Conservation (phyloP, 1,284 basidiomycete genomes). For the Rugosomyces carneus region DNA sequence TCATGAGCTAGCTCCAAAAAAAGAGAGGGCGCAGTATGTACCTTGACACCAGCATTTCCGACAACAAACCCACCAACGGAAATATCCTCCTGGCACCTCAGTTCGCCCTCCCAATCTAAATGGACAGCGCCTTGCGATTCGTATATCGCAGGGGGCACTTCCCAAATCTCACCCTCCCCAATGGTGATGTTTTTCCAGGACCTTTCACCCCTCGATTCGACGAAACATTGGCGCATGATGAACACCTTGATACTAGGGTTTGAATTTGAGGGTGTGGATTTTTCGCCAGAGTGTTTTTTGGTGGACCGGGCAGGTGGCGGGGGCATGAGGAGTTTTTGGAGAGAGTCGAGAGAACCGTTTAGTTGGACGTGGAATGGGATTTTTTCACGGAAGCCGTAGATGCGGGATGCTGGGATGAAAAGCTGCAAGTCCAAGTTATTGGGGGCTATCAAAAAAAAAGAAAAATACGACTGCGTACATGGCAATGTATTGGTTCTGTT, state of each 20-base stretch:
- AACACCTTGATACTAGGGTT: constrained; percentile 33
- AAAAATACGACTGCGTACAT: constrained; percentile 33
- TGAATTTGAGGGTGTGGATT: constrained; percentile 14
- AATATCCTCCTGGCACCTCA: constrained; percentile 27
- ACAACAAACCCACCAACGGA: constrained; percentile 36
- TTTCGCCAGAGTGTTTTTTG: constrained; percentile 4
- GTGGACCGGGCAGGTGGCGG: constrained; percentile 5
- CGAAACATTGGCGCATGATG: constrained; percentile 35
- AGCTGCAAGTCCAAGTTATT: constrained; percentile 26
- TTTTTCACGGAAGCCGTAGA: constrained; percentile 44
- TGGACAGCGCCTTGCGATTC: constrained; percentile 20
- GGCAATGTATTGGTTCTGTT: constrained; percentile 36
- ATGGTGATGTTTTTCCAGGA: constrained; percentile 30
- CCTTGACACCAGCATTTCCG: constrained; percentile 34
- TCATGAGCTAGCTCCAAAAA: constrained; percentile 1
- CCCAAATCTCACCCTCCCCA: constrained; percentile 33
- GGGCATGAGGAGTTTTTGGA: constrained; percentile 34
- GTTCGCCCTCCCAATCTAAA: constrained; percentile 43
- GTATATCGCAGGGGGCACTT: constrained; percentile 30
- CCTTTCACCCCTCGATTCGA: constrained; percentile 25
- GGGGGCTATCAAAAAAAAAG: background rate
- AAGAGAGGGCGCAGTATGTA: constrained; percentile 17
- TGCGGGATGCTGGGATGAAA: constrained; percentile 46
- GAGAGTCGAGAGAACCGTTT: constrained; percentile 35
- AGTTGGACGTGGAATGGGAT: constrained; percentile 62